Base-by-base conservation (phyloP, 2,329 filamentous ascomycete species). In the Epichloe glyceriae region DNA sequence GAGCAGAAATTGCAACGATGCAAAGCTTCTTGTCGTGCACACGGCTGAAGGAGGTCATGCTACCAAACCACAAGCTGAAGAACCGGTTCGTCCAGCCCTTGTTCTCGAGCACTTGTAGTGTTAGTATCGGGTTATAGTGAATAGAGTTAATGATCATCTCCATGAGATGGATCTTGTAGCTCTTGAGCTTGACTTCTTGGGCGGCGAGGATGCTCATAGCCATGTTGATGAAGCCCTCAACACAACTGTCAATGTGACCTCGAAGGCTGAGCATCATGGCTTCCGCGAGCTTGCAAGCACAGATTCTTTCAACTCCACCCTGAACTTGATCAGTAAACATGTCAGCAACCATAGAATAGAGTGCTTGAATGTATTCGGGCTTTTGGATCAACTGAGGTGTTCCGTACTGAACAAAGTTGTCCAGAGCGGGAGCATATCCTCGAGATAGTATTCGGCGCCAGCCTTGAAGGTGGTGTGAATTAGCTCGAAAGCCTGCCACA, bases 1-100 rank as follows among this genome's bases (percentile, higher is more conserved):
- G 79, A 5, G 88, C 79, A 53, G 87, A 85, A 59, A 98, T 97
- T 45, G 90, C 91, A 17, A 90, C 87, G 60, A 98, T 96, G 55
- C 88, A 96, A 26, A 98, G 76, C 75, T 96, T 98, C 79, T 98
- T 98, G 73, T 98, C 93, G 65, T 98, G 93, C 2, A 98, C 93
- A 41, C 93, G 80, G 49, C 82, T 86, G 71, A 98, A 97, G 61
- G 81, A 84, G 55, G 95, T 86, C 72, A 98, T 98, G 70, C 84
- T 94, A 41, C 88, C 88, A 68, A 98, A 98, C 93, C 93, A 98
- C 53, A 94, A 73, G 69, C 88, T 95, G 74, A 98, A 98, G 73
- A 98, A 98, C 64, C 94, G 94, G 71, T 97, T 97, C 6, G 93
- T 97, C 91, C 90, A 96, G 54, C 82, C 85, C 62, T 94, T 91